These are phyloP conservation scores for Yamadazyma sp. DNA, from an alignment of 805 yeast species.

Conservation along the genomic window DNA sequence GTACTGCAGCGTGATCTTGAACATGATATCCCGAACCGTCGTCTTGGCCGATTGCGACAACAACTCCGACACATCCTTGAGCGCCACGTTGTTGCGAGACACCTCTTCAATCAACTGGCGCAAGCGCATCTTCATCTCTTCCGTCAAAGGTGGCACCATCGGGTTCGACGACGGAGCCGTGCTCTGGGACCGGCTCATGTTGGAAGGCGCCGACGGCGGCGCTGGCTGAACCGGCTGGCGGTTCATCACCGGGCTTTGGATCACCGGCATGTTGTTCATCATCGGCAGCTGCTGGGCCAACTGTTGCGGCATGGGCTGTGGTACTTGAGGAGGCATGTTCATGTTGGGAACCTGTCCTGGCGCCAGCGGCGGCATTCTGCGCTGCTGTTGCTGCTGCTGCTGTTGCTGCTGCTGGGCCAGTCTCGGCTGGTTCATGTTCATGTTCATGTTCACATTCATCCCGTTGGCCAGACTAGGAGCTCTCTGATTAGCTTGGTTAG, in stretches of 20 bases:
- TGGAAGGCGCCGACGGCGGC: slow-evolving; percentile 5
- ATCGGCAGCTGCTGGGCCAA: slow-evolving; percentile 15
- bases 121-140: slow-evolving; percentile 61
- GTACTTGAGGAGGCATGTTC: slow-evolving; percentile 1
- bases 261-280: slow-evolving; percentile 17
- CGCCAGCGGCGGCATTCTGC: slow-evolving; percentile 18
- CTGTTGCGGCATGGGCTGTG: slow-evolving; percentile 16
- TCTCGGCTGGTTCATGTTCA: slow-evolving; percentile 13
- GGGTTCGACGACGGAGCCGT: not conserved
- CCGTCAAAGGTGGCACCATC: slow-evolving; percentile 44
- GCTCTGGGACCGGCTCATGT: slow-evolving; percentile 8
- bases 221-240: not conserved
- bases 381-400: slow-evolving; percentile 22
- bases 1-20: slow-evolving; percentile 57
- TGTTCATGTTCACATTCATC: slow-evolving; percentile 12
- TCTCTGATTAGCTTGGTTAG: not conserved
- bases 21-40: slow-evolving; percentile 54
- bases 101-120: slow-evolving; percentile 69
- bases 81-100: slow-evolving; percentile 59
- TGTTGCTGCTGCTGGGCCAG: slow-evolving; percentile 15
- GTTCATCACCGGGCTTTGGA: slow-evolving; percentile 6
- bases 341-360: slow-evolving; percentile 3
- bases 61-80: slow-evolving; percentile 63
- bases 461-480: not conserved
- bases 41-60: slow-evolving; percentile 65